Base-by-base conservation (phyloP, 768 basidiomycete genomes). In the Pholiota molesta region DNA sequence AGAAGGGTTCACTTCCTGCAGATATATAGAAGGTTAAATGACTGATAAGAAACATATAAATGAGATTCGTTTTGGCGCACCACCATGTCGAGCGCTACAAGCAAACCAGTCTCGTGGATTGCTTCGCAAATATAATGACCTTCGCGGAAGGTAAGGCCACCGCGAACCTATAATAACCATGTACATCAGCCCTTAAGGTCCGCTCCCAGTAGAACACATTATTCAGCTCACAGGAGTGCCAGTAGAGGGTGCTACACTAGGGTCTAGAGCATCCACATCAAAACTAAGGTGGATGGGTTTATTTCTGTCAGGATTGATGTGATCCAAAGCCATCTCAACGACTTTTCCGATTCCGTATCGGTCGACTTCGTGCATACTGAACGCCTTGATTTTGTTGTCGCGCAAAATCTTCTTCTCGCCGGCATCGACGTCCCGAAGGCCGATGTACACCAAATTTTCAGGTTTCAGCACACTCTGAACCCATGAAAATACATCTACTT, bases 91-190 rank as follows among this genome's bases (percentile, higher is more conserved):
- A 99, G 77, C 0, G 89, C 94, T 26, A 97, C 95, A 19, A 99
- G 84, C 61, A 91, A 83, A 6, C 95, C 95, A 5, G 96, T 99
- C 79, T 97, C 95, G 63, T 87, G 87, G 45, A 99, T 85, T 5
- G 92, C 89, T 77, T 98, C 95, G 66, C 92, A 95, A 69, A 97
- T 95, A 74, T 96, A 98, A 76, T 98, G 97, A n/a, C 96, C 97
- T 73, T 99, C 97, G 65, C 97, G 81, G 79, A 99, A 99, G 21
- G 93, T 95, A 63, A 99, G 78, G 11, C 97, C 97, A 2, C 97
- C 97, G 68, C 96, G 90, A 23, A 97, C 94, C 86, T 91, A 49
- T 54, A 52, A 51, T 47, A 9, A 37, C 19, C 13, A 23, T 49
- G 23, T 51, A 2, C 59, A 31, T 65, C 60, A 56, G 59, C 62